Conservation (phyloP, 257 asterid species). For the Penstemon newberryi region DNA sequence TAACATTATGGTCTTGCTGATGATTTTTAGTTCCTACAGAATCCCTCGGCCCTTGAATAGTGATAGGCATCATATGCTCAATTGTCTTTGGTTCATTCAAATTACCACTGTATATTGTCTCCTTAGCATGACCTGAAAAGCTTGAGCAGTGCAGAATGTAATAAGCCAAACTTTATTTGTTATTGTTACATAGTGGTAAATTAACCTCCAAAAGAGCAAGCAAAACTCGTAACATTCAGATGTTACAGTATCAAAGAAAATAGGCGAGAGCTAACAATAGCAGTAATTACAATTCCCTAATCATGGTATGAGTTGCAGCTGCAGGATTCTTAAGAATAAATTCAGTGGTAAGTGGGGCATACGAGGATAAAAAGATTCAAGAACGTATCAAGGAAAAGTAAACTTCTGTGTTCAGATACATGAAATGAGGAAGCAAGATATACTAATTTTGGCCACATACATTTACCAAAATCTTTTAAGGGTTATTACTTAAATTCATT, state of each 20-base stretch:
- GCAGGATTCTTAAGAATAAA: constrained; percentile 9
- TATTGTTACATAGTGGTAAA: constrained; percentile 11
- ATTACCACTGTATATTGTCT: constrained; percentile 45
- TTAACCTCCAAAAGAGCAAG: constrained; percentile 20
- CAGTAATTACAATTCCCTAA: constrained; percentile 15
- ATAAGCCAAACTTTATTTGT: constrained; percentile 45
- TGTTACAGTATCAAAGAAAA: constrained; percentile 14
- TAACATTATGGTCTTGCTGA: constrained; percentile 49
- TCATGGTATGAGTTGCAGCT: constrained; percentile 19
- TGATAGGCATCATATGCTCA: constrained; percentile 45
- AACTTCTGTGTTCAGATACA: neutral
- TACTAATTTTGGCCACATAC: neutral
- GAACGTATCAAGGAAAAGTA: neutral
- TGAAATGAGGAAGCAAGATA: constrained; percentile 8
- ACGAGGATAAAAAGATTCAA: neutral
- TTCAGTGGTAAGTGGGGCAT: neutral
- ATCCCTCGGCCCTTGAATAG: constrained; percentile 41
- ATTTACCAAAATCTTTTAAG: neutral
- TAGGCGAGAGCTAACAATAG: constrained; percentile 25
- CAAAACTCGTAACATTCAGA: constrained; percentile 16
- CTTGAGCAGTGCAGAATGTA: constrained; percentile 65
- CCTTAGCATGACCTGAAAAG: constrained; percentile 85
- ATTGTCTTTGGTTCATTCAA: constrained; percentile 48
- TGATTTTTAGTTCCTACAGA: constrained; percentile 36
- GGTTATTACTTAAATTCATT: constrained; percentile 12